A percentile compares a stretch with the other conserved stretches of the same genome.
phyloP scores from a whole-genome alignment of 129 eudicot genomes.

The Solidago caesia region DNA sequence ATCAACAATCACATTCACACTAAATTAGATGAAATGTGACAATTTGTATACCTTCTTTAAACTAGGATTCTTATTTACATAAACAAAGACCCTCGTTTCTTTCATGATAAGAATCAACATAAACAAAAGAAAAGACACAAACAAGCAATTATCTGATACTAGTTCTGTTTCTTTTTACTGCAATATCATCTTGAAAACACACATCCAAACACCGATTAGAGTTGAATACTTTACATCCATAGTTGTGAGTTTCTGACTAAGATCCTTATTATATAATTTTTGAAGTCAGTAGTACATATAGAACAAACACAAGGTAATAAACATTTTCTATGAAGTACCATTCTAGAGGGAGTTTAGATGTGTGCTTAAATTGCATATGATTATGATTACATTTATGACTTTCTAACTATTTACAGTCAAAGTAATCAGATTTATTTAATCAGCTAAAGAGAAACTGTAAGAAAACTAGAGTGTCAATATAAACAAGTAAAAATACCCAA shows the following conservation, averaged over 20 bases:
- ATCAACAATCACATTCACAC: not conserved
- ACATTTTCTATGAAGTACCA: not conserved
- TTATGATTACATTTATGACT: too few species aligned
- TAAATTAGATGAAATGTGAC: too few species aligned
- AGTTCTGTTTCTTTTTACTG: too few species aligned
- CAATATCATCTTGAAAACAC: too few species aligned
- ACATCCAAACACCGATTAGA: too few species aligned
- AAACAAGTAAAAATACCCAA: not conserved
- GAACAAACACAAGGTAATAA: not conserved
- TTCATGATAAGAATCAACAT: not conserved
- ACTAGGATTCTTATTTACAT: not conserved
- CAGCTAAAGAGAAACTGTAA: slow-evolving; percentile 1
- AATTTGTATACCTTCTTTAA: too few species aligned
- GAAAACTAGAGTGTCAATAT: not conserved
- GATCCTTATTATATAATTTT: too few species aligned
- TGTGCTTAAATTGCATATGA: not conserved
- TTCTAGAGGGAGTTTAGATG: not conserved
- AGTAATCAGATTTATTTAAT: not conserved
- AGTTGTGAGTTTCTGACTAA: too few species aligned
- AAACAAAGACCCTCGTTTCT: not conserved
- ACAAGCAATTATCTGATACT: too few species aligned
- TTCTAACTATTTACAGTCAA: not conserved
- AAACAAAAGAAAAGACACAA: too few species aligned
- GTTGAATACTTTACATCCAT: too few species aligned
- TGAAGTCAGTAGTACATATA: too few species aligned